These are phyloP conservation scores for Wickerhamiella cacticola DNA, from an alignment of 805 yeast species.

Conservation along the genomic window DNA sequence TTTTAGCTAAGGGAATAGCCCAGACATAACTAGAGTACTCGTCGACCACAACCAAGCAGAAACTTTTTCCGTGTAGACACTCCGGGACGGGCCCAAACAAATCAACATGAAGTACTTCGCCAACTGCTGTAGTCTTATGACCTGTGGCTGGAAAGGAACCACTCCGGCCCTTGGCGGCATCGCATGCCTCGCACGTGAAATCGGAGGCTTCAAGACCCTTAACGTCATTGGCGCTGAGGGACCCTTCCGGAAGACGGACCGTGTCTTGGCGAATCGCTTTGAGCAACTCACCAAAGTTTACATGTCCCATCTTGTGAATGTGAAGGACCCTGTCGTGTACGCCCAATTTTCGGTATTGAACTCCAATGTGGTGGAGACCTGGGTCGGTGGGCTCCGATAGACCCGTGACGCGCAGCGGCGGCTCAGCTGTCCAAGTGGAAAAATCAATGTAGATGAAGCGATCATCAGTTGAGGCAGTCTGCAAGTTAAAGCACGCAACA, in stretches of 20 bases:
- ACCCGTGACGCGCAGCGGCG: not conserved
- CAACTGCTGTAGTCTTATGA: not conserved
- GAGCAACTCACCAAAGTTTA: not conserved
- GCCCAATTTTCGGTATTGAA: not conserved
- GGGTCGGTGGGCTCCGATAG: not conserved
- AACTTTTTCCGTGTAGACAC: not conserved
- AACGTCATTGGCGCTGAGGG: not conserved
- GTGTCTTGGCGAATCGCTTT: not conserved
- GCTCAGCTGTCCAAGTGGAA: not conserved
- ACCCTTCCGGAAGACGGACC: not conserved
- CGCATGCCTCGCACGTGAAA: not conserved
- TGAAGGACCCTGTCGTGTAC: too few relatives aligned
- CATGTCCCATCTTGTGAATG: not conserved
- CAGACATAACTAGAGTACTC: not conserved
- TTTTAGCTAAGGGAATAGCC: not conserved
- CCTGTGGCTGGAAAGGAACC: not conserved
- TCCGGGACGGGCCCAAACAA: not conserved
- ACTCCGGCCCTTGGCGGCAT: not conserved
- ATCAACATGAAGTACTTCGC: not conserved
- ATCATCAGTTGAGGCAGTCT: not conserved
- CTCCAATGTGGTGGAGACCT: not conserved
- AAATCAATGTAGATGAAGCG: not conserved
- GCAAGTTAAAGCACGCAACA: not conserved
- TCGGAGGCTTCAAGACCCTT: not conserved
- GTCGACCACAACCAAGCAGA: not conserved